Evolutionary conservation across 2,329 filamentous ascomycete species (phyloP).

Genomic region (Sclerotinia nivalis): DNA sequence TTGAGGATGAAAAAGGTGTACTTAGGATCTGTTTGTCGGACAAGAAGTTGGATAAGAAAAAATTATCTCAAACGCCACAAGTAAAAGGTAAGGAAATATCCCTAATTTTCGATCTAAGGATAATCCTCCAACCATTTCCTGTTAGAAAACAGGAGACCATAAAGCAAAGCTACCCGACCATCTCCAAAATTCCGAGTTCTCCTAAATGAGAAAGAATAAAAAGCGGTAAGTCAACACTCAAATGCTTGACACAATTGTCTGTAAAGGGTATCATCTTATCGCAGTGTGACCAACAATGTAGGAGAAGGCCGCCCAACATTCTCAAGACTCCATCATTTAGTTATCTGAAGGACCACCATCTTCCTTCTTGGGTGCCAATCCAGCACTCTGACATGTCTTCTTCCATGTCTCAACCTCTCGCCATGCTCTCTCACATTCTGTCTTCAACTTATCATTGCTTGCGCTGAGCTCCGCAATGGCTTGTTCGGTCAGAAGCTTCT

Average conservation of each 20-base stretch:
- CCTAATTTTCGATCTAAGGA: slow-evolving; percentile 5
- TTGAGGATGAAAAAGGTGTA: neutral
- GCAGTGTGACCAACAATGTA: slow-evolving; percentile 33
- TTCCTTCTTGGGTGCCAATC: slow-evolving; percentile 52
- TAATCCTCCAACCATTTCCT: slow-evolving; percentile 4
- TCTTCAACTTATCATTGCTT: slow-evolving; percentile 84
- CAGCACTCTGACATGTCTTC: slow-evolving; percentile 62
- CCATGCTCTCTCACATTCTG: slow-evolving; percentile 75
- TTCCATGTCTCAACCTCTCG: slow-evolving; percentile 79
- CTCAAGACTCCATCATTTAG: slow-evolving; percentile 35
- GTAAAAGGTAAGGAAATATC: neutral
- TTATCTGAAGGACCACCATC: slow-evolving; percentile 40
- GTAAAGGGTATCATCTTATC: slow-evolving; percentile 38
- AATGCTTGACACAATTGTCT: slow-evolving; percentile 35
- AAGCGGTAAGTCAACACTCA: slow-evolving; percentile 37
- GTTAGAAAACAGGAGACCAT: slow-evolving; percentile 2
- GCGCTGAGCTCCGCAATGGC: slow-evolving; percentile 84
- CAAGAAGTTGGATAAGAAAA: neutral
- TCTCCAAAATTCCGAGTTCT: slow-evolving; percentile 17
- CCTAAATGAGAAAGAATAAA: slow-evolving; percentile 23
- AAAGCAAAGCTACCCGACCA: slow-evolving; percentile 22
- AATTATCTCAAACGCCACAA: slow-evolving; percentile 9
- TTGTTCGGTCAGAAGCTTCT: slow-evolving; percentile 87
- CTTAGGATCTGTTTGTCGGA: neutral
- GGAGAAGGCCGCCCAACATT: slow-evolving; percentile 34